phyloP scores from a whole-genome alignment of 257 asterid species.

The Solanum etuberosum region DNA sequence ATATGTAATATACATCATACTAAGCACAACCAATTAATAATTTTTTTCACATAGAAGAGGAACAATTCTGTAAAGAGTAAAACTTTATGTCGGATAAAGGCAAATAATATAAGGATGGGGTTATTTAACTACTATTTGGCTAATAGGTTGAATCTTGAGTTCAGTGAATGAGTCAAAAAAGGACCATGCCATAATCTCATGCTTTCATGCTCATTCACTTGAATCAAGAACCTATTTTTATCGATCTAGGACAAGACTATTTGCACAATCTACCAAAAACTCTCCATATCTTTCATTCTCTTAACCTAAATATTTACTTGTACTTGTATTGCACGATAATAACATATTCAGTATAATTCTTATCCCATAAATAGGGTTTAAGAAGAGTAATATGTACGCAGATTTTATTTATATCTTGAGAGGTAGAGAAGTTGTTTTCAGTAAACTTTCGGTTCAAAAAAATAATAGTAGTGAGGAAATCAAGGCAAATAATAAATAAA shows the following conservation, averaged over 20 bases:
- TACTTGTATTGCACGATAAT: neutral
- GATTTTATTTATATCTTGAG: fast-evolving
- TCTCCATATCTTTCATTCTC: neutral
- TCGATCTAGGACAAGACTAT: neutral
- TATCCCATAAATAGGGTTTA: fast-evolving
- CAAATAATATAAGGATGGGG: conserved; percentile 16
- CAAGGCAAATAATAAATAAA: neutral
- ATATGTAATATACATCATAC: neutral
- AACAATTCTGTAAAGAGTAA: neutral
- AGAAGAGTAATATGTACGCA: neutral
- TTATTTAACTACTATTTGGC: neutral
- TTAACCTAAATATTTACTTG: neutral
- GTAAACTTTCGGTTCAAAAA: neutral
- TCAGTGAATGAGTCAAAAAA: conserved; percentile 37
- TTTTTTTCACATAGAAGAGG: neutral
- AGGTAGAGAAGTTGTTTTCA: fast-evolving
- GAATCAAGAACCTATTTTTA: neutral
- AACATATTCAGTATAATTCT: neutral
- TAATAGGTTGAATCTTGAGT: conserved; percentile 17
- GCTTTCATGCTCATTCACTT: neutral
- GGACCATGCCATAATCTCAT: conserved; percentile 21
- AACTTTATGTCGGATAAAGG: conserved; percentile 25
- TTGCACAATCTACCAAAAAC: neutral
- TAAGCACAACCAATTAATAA: neutral
- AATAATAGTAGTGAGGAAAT: neutral